Evolutionary conservation across 192 early-diverging fungal genomes (phyloP).

Genomic region (Obelidium mucronatum): DNA sequence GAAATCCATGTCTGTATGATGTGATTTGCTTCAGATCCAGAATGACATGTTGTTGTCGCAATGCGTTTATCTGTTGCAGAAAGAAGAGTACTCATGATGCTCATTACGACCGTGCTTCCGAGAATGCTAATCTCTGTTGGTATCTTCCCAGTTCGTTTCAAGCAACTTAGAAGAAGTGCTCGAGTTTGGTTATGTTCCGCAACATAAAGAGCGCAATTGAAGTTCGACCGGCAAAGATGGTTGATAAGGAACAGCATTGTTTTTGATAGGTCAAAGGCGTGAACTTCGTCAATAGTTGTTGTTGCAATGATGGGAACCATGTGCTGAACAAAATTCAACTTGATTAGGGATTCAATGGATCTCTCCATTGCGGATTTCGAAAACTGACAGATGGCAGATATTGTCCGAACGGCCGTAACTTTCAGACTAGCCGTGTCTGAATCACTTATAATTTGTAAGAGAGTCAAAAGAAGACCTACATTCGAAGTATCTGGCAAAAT

Average conservation of each 20-base stretch:
- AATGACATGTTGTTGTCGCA: background rate
- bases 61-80: background rate
- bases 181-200: background rate
- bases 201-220: background rate
- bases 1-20: conserved; percentile 3
- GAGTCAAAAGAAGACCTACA: conserved; percentile 10
- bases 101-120: background rate
- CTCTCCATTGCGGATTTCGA: background rate
- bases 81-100: conserved; percentile 7
- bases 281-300: background rate
- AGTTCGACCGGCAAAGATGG: background rate
- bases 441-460: conserved; percentile 7
- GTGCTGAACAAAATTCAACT: conserved; percentile 13
- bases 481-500: conserved; percentile 26
- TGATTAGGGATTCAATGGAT: conserved; percentile 11
- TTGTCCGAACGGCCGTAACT: background rate
- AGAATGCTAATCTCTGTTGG: conserved; percentile 7
- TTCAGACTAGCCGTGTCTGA: background rate
- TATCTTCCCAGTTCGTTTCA: background rate
- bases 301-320: background rate
- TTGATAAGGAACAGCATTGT: background rate
- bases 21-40: background rate
- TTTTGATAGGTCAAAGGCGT: background rate
- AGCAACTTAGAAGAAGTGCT: background rate
- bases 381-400: background rate